A percentile compares a stretch with the other conserved stretches of the same genome.
phyloP scores from a whole-genome alignment of 163 green algal species.

The Chlorella variabilis region DNA sequence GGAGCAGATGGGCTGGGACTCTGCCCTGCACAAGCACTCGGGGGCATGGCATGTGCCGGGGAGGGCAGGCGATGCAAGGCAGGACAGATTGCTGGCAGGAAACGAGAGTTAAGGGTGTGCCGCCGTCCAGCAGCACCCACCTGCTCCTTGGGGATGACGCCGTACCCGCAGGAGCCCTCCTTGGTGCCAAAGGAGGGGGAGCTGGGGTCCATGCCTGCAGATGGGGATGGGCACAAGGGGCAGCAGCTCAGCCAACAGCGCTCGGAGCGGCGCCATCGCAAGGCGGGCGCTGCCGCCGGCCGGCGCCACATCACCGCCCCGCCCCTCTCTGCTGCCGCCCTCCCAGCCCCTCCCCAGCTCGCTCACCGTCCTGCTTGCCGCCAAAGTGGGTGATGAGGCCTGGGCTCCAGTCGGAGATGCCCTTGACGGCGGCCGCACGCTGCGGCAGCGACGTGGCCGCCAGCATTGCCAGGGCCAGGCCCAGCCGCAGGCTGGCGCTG shows the following conservation, averaged over 20 bases:
- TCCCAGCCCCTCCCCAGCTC: neutral
- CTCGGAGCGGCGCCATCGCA: too few relatives aligned
- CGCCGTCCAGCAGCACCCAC: neutral
- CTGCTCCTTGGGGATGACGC: conserved; percentile 44
- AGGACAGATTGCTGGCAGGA: too few relatives aligned
- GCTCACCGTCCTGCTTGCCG: conserved; percentile 40
- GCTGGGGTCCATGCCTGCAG: conserved; percentile 49
- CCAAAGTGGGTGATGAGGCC: conserved; percentile 41
- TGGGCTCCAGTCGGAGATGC: conserved; percentile 10
- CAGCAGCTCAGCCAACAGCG: neutral
- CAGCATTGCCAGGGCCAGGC: conserved; percentile 4
- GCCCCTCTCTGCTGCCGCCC: neutral
- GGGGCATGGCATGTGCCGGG: too few relatives aligned
- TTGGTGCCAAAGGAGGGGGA: conserved; percentile 41
- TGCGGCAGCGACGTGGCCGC: neutral
- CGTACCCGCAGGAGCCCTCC: conserved; percentile 48
- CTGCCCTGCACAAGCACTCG: too few relatives aligned
- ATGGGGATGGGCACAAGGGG: neutral
- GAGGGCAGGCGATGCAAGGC: too few relatives aligned
- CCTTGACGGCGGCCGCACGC: conserved; percentile 8
- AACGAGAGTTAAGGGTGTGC: neutral
- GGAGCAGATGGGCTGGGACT: too few relatives aligned
- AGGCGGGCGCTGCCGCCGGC: neutral
- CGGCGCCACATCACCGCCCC: neutral
- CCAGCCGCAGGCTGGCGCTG: neutral